These are phyloP conservation scores for Solanum tacnaense DNA, from an alignment of 257 asterid genomes.

Conservation along the genomic window DNA sequence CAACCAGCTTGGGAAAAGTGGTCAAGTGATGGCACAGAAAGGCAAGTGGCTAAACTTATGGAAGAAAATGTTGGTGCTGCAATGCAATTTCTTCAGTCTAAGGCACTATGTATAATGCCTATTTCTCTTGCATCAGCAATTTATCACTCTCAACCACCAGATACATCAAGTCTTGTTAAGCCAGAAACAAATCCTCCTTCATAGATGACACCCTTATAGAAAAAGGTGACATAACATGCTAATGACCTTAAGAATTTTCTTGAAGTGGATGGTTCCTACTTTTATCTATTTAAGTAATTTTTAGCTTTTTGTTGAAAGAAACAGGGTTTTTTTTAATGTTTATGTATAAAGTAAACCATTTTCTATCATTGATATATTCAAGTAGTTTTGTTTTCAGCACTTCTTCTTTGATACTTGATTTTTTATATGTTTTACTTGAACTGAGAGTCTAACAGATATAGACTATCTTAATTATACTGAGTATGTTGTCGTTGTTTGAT, in stretches of 20 bases:
- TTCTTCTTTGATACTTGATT: no score
- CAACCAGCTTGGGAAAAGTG: conserved; percentile 98
- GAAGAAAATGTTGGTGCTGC: conserved; percentile 98
- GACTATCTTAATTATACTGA: not conserved
- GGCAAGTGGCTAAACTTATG: conserved; percentile 96
- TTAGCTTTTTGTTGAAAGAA: conserved; percentile 24
- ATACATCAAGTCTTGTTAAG: conserved; percentile 39
- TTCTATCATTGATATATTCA: conserved; percentile 7
- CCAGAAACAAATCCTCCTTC: conserved; percentile 66
- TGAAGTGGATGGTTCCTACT: not conserved
- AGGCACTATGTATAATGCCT: conserved; percentile 97
- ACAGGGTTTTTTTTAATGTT: conserved; percentile 5
- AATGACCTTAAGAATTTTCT: not conserved
- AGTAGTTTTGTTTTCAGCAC: not conserved
- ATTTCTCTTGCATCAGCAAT: conserved; percentile 87
- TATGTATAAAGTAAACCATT: conserved; percentile 23
- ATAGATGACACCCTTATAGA: conserved; percentile 5
- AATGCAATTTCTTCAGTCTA: conserved; percentile 95
- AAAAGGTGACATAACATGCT: not conserved
- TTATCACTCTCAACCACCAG: conserved; percentile 74
- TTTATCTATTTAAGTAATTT: not conserved
- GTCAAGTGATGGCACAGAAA: conserved; percentile 96
- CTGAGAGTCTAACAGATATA: fast-evolving
- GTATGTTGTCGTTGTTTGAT: not conserved
- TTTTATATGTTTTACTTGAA: not conserved